Evolutionary conservation across 1,139 yeast species (phyloP).

Genomic region (Suhomyces chickasaworum): DNA sequence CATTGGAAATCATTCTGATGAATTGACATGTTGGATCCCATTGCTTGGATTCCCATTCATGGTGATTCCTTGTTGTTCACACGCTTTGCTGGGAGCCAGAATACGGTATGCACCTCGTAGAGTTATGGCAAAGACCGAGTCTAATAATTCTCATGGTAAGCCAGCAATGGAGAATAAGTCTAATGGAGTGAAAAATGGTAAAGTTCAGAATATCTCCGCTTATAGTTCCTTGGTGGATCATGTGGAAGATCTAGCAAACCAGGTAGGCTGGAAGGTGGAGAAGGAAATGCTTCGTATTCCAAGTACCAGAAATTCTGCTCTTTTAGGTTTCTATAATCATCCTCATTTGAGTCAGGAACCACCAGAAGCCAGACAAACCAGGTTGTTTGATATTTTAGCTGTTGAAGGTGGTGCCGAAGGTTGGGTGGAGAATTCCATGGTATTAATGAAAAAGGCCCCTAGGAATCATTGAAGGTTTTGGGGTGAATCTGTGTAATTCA

Average conservation of each 20-base stretch:
- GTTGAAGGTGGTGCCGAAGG: conserved; percentile 88
- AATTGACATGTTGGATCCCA: conserved; percentile 94
- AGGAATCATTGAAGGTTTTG: conserved; percentile 29
- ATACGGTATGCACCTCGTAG: conserved; percentile 58
- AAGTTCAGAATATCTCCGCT: conserved; percentile 44
- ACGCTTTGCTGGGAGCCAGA: conserved; percentile 75
- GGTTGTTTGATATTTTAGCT: conserved; percentile 60
- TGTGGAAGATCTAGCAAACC: conserved; percentile 65
- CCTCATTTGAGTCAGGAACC: conserved; percentile 28
- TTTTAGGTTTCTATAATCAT: conserved; percentile 60
- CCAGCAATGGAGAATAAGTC: background rate
- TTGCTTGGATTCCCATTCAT: conserved; percentile 81
- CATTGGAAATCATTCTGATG: conserved; percentile 95
- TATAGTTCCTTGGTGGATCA: conserved; percentile 87
- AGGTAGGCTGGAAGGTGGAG: conserved; percentile 82
- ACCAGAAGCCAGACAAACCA: conserved; percentile 28
- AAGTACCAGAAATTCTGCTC: conserved; percentile 89
- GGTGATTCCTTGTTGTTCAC: conserved; percentile 96
- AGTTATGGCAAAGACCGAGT: background rate
- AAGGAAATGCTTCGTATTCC: conserved; percentile 91
- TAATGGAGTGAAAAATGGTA: background rate
- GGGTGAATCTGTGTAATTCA: no score
- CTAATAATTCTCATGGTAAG: background rate
- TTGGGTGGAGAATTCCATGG: conserved; percentile 81
- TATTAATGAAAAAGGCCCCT: conserved; percentile 54